These are phyloP conservation scores for Harrya chromipes DNA, from an alignment of 768 basidiomycete species.

Conservation along the genomic window DNA sequence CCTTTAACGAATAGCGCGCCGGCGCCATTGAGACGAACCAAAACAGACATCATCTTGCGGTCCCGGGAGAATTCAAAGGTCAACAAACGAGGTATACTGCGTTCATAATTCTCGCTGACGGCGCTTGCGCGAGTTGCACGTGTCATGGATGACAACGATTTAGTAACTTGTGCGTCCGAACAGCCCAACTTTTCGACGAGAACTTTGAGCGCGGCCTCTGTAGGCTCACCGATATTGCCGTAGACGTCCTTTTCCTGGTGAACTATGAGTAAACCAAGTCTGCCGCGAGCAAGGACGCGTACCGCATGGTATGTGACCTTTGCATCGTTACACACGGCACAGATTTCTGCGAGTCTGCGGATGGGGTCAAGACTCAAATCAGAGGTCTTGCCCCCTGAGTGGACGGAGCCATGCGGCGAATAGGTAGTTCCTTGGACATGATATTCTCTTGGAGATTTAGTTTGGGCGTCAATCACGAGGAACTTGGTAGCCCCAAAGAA, in stretches of 20 bases:
- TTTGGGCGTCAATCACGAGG: constrained; percentile 59
- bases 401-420: constrained; percentile 77
- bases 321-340: constrained; percentile 92
- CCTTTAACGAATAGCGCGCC: constrained; percentile 94
- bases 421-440: constrained; percentile 90
- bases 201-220: constrained; percentile 94
- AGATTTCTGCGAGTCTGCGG: constrained; percentile 86
- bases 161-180: constrained; percentile 52
- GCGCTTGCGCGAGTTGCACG: constrained; percentile 70
- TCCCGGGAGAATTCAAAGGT: constrained; percentile 99
- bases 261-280: background rate
- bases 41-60: constrained; percentile 99
- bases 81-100: constrained; percentile 70
- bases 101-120: constrained; percentile 81
- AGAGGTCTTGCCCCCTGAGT: constrained; percentile 58
- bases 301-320: constrained; percentile 83
- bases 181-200: constrained; percentile 93
- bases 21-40: constrained; percentile 63
- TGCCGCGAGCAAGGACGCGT: constrained; percentile 24
- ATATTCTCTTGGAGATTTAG: constrained; percentile 59
- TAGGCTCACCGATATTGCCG: constrained; percentile 90
- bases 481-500: constrained; percentile 49
- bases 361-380: constrained; percentile 67
- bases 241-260: constrained; percentile 75
- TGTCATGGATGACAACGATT: constrained; percentile 55